Evolutionary conservation across 805 yeast genomes (phyloP).

Genomic region (Pichia exigua): DNA sequence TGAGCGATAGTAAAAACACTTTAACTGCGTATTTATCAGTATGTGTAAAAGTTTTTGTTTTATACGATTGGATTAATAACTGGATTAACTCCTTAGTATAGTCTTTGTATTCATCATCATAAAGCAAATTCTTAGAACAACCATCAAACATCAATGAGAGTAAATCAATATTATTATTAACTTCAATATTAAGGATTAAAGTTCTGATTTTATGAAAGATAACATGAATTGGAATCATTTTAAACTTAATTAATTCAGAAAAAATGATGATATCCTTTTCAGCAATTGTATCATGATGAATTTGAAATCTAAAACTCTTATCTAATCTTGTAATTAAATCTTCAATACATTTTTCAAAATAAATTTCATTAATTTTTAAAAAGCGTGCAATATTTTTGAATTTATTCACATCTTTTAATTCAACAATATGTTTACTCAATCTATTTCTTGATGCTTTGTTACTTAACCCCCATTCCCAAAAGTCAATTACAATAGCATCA

Average conservation of each 20-base stretch:
- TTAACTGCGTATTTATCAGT: conserved; percentile 54
- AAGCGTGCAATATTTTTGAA: conserved; percentile 55
- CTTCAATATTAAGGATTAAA: conserved; percentile 43
- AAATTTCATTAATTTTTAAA: conserved; percentile 47
- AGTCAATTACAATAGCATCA: conserved; percentile 39
- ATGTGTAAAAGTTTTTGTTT: conserved; percentile 40
- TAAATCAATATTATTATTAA: conserved; percentile 58
- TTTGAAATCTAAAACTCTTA: conserved; percentile 50
- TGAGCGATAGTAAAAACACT: conserved; percentile 44
- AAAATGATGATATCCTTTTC: conserved; percentile 56
- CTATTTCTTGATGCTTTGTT: conserved; percentile 68
- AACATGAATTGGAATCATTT: conserved; percentile 60
- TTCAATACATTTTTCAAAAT: conserved; percentile 42
- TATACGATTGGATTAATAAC: conserved; percentile 42
- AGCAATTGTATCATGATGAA: conserved; percentile 44
- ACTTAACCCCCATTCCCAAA: conserved; percentile 44
- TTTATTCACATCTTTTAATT: conserved; percentile 38
- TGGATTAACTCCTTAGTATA: conserved; percentile 59
- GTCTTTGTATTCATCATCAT: conserved; percentile 46
- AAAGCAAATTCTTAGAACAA: conserved; percentile 58
- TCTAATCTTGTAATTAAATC: conserved; percentile 51
- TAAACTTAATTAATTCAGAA: conserved; percentile 70
- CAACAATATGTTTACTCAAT: conserved; percentile 47
- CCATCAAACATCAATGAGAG: conserved; percentile 64
- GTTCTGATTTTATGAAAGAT: conserved; percentile 66